phyloP scores from a whole-genome alignment of 2,329 filamentous ascomycete species.

The Trichocomaceae sp. region DNA sequence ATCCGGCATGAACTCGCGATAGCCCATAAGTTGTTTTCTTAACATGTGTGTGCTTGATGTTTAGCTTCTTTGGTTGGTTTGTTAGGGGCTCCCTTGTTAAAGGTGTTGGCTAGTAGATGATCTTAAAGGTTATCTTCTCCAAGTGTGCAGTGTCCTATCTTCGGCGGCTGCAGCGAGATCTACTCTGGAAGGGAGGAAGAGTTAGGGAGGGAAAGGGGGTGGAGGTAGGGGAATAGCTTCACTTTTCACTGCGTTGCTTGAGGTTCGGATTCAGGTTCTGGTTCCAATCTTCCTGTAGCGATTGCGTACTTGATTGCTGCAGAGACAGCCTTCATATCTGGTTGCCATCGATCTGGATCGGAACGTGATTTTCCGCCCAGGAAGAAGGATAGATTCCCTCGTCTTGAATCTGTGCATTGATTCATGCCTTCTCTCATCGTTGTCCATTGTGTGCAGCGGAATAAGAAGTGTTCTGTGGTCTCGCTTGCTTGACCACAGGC shows the following conservation, averaged over 20 bases:
- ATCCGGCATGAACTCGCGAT: not conserved
- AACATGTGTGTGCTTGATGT: not conserved
- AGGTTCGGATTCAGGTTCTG: no score
- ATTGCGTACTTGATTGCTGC: no score
- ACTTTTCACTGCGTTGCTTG: no score
- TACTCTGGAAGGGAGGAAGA: not conserved
- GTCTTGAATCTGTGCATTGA: not conserved
- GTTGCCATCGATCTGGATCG: not conserved
- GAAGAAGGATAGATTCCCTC: constrained; percentile 9
- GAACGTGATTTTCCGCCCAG: constrained; percentile 1
- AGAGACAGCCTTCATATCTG: no score
- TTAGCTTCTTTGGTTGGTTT: constrained; percentile 6
- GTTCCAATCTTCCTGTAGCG: no score
- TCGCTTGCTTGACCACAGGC: no score
- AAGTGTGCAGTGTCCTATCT: not conserved
- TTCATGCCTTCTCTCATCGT: not conserved
- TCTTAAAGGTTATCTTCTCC: constrained; percentile 4
- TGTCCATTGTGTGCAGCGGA: no score
- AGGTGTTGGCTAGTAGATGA: constrained; percentile 6
- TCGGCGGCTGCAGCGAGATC: not conserved
- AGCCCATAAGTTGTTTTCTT: not conserved
- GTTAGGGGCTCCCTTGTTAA: not conserved
- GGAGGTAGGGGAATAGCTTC: no score
- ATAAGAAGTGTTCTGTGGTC: no score
- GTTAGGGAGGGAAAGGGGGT: not conserved